Base-by-base conservation (phyloP, 305 asterid species). In the Solanum aculeatissimum region DNA sequence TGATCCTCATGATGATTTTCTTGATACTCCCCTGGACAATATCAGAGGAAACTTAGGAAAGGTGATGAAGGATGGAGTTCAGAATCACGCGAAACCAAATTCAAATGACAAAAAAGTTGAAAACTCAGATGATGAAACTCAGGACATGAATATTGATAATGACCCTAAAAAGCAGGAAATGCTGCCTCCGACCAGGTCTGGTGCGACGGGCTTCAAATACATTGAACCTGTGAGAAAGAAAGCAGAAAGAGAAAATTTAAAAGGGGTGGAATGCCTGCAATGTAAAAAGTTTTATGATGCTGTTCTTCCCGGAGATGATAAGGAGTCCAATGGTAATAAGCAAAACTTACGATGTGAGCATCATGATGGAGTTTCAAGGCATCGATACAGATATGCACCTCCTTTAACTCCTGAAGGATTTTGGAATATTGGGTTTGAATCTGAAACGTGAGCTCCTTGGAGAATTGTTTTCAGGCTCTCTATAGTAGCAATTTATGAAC, bases 401-500 rank as follows among this genome's bases (percentile, higher is more conserved):
- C 99, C 98, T 85, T 91, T 69, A 18, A 95, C 99, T 86, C 99
- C 98, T 55, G 97, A 94, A 86, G 99, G 99, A 82, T 95, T 95
- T 87, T 95, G 98, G 98, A 93, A 95, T 88, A 92, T 94, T 80
- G 98, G 97, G 55, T 95, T 97, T 88, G 97, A 95, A 84, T 92
- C 98, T 85, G 98, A 95, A 89, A 95, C 86, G 92, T 95, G 91
- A 90, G 66, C 83, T 87, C 54, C 53, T 68, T 86, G 71, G 65
- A 25, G 79, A n/a, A 6, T 75, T 72, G 65, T 45, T 84, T n/a
- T 70, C 81, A 57, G 80, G 60, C 86, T 27, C 63, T 83, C 35
- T 51, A 62, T 29, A 9, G 8, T 57, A 40, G 40, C 54, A 65
- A 47, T 11, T 66, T 3, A 21, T 74, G 40, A 45, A 14, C 60